phyloP scores from a whole-genome alignment of 75 land plant genomes.

The Pinus tabuliformis region DNA sequence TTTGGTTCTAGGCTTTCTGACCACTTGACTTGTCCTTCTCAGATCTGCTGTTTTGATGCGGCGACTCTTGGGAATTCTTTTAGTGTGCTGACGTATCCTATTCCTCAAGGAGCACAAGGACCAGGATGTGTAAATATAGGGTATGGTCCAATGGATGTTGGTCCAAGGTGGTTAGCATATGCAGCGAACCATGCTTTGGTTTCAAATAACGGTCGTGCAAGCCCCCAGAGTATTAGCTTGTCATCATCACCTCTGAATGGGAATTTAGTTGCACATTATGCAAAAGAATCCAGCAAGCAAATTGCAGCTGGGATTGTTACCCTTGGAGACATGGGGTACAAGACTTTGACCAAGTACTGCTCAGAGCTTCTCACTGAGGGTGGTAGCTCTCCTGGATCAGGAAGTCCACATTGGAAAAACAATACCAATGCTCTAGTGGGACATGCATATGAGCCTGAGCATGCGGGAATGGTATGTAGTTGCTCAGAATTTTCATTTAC shows the following conservation, averaged over 20 bases:
- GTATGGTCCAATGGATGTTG: slow-evolving; percentile 93
- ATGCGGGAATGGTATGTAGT: slow-evolving; percentile 72
- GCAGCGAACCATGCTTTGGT: slow-evolving; percentile 58
- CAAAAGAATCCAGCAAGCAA: slow-evolving; percentile 90
- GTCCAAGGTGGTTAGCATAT: slow-evolving; percentile 97
- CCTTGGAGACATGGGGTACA: slow-evolving; percentile 90
- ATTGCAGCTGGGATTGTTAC: slow-evolving; percentile 83
- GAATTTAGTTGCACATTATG: slow-evolving; percentile 81
- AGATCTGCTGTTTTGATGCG: slow-evolving; percentile 95
- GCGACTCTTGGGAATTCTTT: slow-evolving; percentile 74
- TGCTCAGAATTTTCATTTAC: too few species aligned
- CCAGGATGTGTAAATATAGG: slow-evolving; percentile 48
- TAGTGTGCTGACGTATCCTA: slow-evolving; percentile 83
- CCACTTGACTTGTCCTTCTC: slow-evolving; percentile 18
- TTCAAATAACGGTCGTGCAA: slow-evolving; percentile 75
- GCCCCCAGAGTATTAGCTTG: slow-evolving; percentile 87
- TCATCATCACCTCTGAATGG: slow-evolving; percentile 84
- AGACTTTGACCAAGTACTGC: slow-evolving; percentile 74
- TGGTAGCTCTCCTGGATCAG: slow-evolving; percentile 53
- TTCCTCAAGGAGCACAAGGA: slow-evolving; percentile 61
- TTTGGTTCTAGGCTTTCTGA: neutral
- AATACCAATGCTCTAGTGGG: slow-evolving; percentile 24
- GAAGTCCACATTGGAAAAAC: slow-evolving; percentile 55
- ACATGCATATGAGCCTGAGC: slow-evolving; percentile 55
- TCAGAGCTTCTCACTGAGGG: slow-evolving; percentile 83